These are phyloP conservation scores for Evernia prunastri DNA, from an alignment of 495 filamentous ascomycete species.

Conservation along the genomic window DNA sequence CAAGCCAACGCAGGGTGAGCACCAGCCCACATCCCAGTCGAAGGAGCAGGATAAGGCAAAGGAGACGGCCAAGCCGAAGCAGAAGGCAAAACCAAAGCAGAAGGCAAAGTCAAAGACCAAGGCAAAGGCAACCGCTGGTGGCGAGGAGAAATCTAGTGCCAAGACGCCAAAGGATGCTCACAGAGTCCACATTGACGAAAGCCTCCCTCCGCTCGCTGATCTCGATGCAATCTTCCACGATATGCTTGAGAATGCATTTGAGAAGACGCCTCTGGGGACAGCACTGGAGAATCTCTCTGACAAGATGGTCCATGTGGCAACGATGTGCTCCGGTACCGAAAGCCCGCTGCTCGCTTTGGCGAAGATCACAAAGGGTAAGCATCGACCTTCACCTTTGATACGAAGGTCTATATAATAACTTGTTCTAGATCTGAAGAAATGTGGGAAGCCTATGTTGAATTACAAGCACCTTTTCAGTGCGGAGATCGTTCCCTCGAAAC, in stretches of 20 bases:
- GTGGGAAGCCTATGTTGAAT: conserved; percentile 34
- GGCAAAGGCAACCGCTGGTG: background rate
- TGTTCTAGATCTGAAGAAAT: conserved; percentile 28
- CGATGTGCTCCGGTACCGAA: conserved; percentile 80
- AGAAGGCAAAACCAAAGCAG: background rate
- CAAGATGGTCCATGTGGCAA: conserved; percentile 45
- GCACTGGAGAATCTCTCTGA: background rate
- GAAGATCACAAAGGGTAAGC: conserved; percentile 42
- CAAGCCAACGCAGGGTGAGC: background rate
- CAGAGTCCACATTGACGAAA: background rate
- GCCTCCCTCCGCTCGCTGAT: background rate
- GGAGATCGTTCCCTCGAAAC: conserved; percentile 73
- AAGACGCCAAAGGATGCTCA: background rate
- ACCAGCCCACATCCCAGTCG: too few species aligned
- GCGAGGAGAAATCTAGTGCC: background rate
- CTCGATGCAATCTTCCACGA: background rate
- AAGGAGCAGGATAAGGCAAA: too few species aligned
- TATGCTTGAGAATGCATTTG: background rate
- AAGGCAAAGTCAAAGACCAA: background rate
- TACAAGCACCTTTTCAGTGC: conserved; percentile 68
- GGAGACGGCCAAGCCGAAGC: too few species aligned
- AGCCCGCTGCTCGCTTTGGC: conserved; percentile 64
- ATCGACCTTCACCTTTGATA: conserved; percentile 1
- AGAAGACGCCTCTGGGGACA: background rate
- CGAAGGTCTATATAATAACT: background rate